Percentiles rank a stretch among this genome's conserved stretches.
Conservation (phyloP, 306 rosid species). For the Begonia masoniana region DNA sequence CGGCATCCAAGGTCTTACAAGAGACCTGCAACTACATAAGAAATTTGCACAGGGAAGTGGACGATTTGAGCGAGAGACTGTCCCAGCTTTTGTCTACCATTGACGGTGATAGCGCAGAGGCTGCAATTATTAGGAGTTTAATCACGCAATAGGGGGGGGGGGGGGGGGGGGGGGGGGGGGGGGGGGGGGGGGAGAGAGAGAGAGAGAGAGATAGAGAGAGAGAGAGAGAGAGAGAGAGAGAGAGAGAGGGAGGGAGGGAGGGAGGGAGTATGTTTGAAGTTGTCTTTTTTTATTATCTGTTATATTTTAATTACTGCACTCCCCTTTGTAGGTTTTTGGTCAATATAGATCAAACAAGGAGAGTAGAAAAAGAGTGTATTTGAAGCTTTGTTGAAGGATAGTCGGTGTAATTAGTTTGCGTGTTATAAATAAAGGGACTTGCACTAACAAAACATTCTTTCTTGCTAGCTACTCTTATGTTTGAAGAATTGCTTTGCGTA, state of each 20-base stretch:
- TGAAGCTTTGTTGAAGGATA: background rate
- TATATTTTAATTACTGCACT: constrained; percentile 1
- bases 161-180: no score
- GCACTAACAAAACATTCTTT: constrained; percentile 18
- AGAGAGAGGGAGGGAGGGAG: no score
- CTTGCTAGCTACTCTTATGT: no score
- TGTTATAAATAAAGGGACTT: constrained; percentile 17
- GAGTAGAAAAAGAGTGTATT: background rate
- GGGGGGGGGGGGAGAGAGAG: no score
- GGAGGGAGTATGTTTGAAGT: background rate
- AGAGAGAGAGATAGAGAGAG: no score
- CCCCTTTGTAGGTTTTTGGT: constrained; percentile 13
- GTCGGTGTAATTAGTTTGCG: constrained; percentile 3
- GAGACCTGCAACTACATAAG: constrained; percentile 96
- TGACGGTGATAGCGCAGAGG: constrained; percentile 90
- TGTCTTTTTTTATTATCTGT: constrained; percentile 2
- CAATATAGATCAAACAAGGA: constrained; percentile 3
- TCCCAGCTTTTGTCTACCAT: constrained; percentile 81
- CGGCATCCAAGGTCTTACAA: constrained; percentile 98
- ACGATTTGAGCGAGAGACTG: constrained; percentile 77
- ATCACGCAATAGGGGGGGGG: constrained; percentile 55
- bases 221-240: no score
- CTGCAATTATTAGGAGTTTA: constrained; percentile 84
- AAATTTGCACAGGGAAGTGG: constrained; percentile 79
- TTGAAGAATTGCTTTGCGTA: no score